These are phyloP conservation scores for Acacia pycnantha DNA, from an alignment of 331 rosid species.

Conservation along the genomic window DNA sequence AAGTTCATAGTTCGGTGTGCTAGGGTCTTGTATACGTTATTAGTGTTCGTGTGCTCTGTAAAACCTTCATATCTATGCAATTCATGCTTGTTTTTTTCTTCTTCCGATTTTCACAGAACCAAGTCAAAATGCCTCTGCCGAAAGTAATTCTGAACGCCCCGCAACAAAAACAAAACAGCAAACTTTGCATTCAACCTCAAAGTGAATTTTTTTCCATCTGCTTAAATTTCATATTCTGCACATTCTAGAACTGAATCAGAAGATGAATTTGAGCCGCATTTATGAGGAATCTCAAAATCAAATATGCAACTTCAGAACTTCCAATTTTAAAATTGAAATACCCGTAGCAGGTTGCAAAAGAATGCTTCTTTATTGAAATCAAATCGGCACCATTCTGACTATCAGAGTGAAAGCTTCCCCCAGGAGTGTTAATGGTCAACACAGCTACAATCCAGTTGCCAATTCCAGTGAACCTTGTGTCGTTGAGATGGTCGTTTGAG, in stretches of 20 bases:
- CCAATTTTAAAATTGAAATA: background rate
- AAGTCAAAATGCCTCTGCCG: background rate
- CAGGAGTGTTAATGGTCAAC: conserved; percentile 26
- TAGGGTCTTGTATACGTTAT: background rate
- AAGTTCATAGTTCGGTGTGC: background rate
- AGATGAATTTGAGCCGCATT: background rate
- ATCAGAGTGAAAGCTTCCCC: conserved; percentile 64
- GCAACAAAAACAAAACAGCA: background rate
- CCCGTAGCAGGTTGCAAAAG: background rate
- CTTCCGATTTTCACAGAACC: background rate
- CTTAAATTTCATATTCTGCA: background rate
- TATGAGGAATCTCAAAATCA: background rate
- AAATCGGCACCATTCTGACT: conserved; percentile 35
- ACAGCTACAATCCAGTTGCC: too few species aligned
- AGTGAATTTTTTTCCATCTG: background rate
- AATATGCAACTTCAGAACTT: background rate
- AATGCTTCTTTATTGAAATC: conserved; percentile 21
- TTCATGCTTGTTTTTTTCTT: background rate
- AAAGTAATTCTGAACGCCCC: background rate
- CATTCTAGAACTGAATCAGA: background rate
- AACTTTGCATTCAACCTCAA: background rate
- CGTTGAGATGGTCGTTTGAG: background rate
- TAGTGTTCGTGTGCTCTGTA: background rate
- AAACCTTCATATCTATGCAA: background rate
- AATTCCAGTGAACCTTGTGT: too few species aligned